A percentile compares a stretch with the other conserved stretches of the same genome.
Evolutionary conservation across 495 filamentous ascomycete species (phyloP).

Genomic region (Neurospora sp.): DNA sequence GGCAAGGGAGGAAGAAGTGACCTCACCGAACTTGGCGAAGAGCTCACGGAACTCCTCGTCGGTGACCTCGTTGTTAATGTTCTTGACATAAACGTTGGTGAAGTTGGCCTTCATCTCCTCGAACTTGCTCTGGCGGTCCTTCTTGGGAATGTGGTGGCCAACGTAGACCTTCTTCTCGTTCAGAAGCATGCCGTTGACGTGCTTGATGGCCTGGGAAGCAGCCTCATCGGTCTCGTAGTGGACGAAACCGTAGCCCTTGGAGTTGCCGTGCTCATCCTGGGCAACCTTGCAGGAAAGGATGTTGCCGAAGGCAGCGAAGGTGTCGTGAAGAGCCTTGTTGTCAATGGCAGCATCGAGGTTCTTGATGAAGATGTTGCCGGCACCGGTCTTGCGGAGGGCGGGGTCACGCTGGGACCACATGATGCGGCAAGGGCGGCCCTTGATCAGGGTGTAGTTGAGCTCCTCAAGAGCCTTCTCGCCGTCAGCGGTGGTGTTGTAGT

Average conservation of each 20-base stretch:
- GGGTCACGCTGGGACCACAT: slow-evolving; percentile 99
- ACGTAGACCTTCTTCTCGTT: slow-evolving; percentile 99
- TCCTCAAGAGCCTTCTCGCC: slow-evolving; percentile 98
- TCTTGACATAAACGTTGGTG: slow-evolving; percentile 99
- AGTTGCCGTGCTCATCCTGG: slow-evolving; percentile 89
- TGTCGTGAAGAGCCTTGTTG: slow-evolving; percentile 99
- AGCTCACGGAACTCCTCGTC: slow-evolving; percentile 91
- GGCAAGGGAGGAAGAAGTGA: slow-evolving; percentile 91
- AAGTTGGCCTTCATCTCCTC: slow-evolving; percentile 99
- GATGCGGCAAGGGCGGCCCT: slow-evolving; percentile 97
- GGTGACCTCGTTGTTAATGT: slow-evolving; percentile 74
- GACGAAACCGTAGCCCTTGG: slow-evolving; percentile 98
- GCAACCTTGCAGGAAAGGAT: slow-evolving; percentile 99
- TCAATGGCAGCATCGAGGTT: slow-evolving; percentile 97
- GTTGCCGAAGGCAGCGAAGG: slow-evolving; percentile 97
- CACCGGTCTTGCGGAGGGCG: slow-evolving; percentile 96
- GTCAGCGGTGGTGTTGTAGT: slow-evolving; percentile 96
- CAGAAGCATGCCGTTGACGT: slow-evolving; percentile 98
- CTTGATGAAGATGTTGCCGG: slow-evolving; percentile 99
- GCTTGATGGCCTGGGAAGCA: slow-evolving; percentile 94
- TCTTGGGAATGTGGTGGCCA: slow-evolving; percentile 98
- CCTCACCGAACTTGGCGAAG: slow-evolving; percentile 84
- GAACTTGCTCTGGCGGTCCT: slow-evolving; percentile 99
- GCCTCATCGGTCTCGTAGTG: slow-evolving; percentile 99
- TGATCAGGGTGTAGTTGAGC: slow-evolving; percentile 99